phyloP scores from a whole-genome alignment of 1,284 basidiomycete species.

The Trametes hirsuta region DNA sequence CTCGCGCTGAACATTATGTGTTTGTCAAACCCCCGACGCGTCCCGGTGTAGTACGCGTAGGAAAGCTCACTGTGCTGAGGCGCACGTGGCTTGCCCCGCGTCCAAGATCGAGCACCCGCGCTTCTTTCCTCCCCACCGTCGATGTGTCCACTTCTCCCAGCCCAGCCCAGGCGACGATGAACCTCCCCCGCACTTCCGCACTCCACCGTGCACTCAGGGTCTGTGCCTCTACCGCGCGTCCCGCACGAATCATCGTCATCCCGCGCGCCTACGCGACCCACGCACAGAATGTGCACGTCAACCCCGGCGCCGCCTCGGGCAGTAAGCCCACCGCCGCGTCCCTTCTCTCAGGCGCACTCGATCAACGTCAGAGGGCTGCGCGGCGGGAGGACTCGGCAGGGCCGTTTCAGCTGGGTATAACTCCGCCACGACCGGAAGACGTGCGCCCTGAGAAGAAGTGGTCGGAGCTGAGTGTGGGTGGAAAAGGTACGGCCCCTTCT shows the following conservation, averaged over 20 bases:
- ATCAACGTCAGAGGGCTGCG: slow-evolving; percentile 53
- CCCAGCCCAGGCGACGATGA: slow-evolving; percentile 9
- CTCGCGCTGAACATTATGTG: background rate
- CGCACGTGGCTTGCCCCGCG: slow-evolving; percentile 19
- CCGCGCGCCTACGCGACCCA: slow-evolving; percentile 20
- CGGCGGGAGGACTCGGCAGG: slow-evolving; percentile 67
- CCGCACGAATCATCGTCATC: slow-evolving; percentile 6
- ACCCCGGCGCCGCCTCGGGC: slow-evolving; percentile 5
- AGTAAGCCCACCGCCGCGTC: slow-evolving; percentile 49
- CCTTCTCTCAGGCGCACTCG: slow-evolving; percentile 68
- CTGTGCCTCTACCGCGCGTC: slow-evolving; percentile 1
- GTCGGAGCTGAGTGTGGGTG: slow-evolving; percentile 79
- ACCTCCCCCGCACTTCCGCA: slow-evolving; percentile 12
- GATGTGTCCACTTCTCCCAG: background rate
- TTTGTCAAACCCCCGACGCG: background rate
- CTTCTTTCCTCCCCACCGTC: background rate
- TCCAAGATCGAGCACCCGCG: slow-evolving; percentile 5
- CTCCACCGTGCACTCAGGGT: slow-evolving; percentile 12
- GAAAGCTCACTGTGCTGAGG: background rate
- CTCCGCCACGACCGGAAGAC: slow-evolving; percentile 54
- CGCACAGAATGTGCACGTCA: slow-evolving; percentile 36
- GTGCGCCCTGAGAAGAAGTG: slow-evolving; percentile 72
- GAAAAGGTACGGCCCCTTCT: slow-evolving; percentile 68
- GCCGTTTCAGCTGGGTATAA: slow-evolving; percentile 81
- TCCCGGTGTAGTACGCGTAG: background rate